Evolutionary conservation across 2,329 filamentous ascomycete genomes (phyloP).

Genomic region (Didymella sp.): DNA sequence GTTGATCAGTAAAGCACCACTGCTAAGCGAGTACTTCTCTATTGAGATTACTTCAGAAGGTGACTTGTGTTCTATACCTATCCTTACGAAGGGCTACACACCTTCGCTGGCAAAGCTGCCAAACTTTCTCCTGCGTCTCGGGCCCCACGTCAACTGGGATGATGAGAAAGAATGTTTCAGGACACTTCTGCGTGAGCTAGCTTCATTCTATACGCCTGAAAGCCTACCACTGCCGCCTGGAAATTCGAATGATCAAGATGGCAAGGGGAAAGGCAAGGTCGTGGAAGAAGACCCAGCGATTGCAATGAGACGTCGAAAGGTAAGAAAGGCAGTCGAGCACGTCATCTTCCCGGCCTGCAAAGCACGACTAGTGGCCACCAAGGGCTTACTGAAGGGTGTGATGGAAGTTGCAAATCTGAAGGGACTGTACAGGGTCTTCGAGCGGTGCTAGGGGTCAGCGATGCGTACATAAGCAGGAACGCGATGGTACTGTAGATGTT

Average conservation of each 20-base stretch:
- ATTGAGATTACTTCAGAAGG: constrained; percentile 81
- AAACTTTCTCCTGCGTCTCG: constrained; percentile 83
- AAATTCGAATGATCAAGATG: constrained; percentile 52
- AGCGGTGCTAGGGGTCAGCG: constrained; percentile 70
- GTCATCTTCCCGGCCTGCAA: constrained; percentile 90
- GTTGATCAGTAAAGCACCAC: constrained; percentile 77
- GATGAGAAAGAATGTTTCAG: constrained; percentile 87
- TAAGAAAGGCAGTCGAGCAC: constrained; percentile 81
- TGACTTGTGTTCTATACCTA: constrained; percentile 77
- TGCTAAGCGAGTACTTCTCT: constrained; percentile 93
- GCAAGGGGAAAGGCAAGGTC: constrained; percentile 29
- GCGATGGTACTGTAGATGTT: background rate
- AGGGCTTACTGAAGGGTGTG: constrained; percentile 74
- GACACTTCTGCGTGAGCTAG: constrained; percentile 83
- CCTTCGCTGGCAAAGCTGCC: constrained; percentile 87
- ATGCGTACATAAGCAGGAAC: background rate
- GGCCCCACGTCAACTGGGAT: constrained; percentile 86
- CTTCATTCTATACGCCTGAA: constrained; percentile 90
- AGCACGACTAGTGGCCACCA: constrained; percentile 81
- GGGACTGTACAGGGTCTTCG: constrained; percentile 92
- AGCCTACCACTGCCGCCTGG: constrained; percentile 66
- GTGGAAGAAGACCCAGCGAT: constrained; percentile 52
- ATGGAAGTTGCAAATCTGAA: constrained; percentile 92
- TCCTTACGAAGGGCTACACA: constrained; percentile 87
- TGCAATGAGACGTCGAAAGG: constrained; percentile 65